These are phyloP conservation scores for Erigeron canadensis DNA, from an alignment of 129 eudicot genomes.

Conservation along the genomic window DNA sequence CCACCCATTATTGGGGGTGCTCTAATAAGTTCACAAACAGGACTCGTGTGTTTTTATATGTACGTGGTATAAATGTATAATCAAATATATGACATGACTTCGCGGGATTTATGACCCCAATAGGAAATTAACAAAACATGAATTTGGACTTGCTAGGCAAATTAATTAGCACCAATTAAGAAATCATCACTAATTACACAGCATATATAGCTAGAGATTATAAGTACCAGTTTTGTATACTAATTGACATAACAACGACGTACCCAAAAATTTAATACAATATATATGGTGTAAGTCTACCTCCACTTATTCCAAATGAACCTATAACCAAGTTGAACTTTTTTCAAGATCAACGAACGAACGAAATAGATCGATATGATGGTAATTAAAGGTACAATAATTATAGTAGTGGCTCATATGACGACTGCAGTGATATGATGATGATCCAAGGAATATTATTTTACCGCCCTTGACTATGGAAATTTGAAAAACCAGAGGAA, in stretches of 20 bases:
- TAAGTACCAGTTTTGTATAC: not conserved
- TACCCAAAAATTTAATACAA: slow-evolving; percentile 10
- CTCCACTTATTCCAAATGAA: slow-evolving; percentile 11
- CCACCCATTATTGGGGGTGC: too few relatives aligned
- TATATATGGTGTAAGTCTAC: not conserved
- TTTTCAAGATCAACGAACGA: too few relatives aligned
- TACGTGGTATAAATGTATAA: too few relatives aligned
- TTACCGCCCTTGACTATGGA: slow-evolving; percentile 20
- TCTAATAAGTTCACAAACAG: too few relatives aligned
- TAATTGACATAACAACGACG: slow-evolving; percentile 3
- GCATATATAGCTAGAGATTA: too few relatives aligned
- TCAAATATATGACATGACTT: not conserved
- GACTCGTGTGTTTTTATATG: too few relatives aligned
- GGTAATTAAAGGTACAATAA: not conserved
- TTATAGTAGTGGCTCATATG: not conserved
- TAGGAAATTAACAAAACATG: not conserved
- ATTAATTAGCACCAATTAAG: not conserved
- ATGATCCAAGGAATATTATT: slow-evolving; percentile 19
- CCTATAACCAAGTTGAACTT: slow-evolving; percentile 11
- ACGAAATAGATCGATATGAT: not conserved
- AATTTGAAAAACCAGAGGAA: slow-evolving; percentile 1
- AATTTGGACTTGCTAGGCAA: not conserved
- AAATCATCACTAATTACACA: not conserved
- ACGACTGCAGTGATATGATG: not conserved
- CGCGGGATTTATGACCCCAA: not conserved